Percentiles rank a stretch among this genome's conserved stretches.
Evolutionary conservation across 2,329 filamentous ascomycete genomes (phyloP).

Genomic region (Trichophyton schoenleinii): DNA sequence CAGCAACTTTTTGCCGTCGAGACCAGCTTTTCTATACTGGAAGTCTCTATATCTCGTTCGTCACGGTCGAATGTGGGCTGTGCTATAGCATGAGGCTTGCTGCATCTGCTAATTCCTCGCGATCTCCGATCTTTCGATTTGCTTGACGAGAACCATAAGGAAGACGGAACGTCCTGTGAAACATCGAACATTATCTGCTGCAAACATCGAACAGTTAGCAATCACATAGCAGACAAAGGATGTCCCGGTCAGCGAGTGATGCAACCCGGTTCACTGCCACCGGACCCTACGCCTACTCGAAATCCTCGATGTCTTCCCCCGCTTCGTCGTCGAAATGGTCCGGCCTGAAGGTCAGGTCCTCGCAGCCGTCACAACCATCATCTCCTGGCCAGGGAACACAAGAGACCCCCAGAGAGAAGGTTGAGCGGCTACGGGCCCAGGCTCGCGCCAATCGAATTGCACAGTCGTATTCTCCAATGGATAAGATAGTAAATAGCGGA

Average conservation of each 20-base stretch:
- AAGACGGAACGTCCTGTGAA: too few species aligned
- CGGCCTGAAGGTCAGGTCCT: conserved; percentile 12
- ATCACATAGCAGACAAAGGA: conserved; percentile 11
- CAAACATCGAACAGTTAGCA: not conserved
- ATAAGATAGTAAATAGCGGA: conserved; percentile 42
- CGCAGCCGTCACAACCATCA: conserved; percentile 11
- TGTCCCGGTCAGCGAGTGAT: conserved; percentile 38
- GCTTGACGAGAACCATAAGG: too few species aligned
- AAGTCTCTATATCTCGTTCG: not conserved
- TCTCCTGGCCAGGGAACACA: conserved; percentile 11
- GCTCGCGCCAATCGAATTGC: conserved; percentile 54
- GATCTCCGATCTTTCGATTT: not conserved
- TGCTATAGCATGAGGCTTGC: not conserved
- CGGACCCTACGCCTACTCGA: conserved; percentile 37
- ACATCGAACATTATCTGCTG: too few species aligned
- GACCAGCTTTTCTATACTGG: not conserved
- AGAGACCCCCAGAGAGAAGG: conserved; percentile 58
- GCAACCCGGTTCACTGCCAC: conserved; percentile 41
- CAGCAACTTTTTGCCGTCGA: not conserved
- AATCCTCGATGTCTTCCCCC: conserved; percentile 21
- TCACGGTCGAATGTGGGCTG: not conserved
- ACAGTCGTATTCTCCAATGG: conserved; percentile 44
- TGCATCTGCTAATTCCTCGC: not conserved
- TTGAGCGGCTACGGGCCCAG: conserved; percentile 54
- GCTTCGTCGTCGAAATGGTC: conserved; percentile 9